These are phyloP conservation scores for Pseudopithomyces maydicus DNA, from an alignment of 2,329 filamentous ascomycete species.

Conservation along the genomic window DNA sequence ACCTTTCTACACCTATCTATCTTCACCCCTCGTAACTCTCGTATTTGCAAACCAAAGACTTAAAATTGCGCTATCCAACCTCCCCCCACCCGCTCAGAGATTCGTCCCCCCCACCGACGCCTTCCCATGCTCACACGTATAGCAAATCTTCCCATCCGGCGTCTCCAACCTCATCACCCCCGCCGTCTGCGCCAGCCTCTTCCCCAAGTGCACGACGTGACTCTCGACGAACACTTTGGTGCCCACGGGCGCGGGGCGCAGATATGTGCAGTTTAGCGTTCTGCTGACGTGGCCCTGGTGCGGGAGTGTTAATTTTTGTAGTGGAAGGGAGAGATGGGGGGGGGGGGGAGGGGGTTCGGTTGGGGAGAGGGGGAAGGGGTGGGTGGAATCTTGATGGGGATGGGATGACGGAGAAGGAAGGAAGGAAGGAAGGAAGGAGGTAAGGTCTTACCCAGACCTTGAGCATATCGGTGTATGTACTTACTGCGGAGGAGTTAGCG, in stretches of 20 bases:
- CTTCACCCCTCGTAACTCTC: too few species aligned
- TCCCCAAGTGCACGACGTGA: constrained; percentile 52
- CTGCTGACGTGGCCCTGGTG: constrained; percentile 15
- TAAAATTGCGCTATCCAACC: too few species aligned
- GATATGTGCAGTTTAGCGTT: constrained; percentile 52
- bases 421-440: neutral
- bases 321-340: neutral
- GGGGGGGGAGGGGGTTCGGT: too few species aligned
- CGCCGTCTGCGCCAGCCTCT: constrained; percentile 45
- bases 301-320: constrained; percentile 6
- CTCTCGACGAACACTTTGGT: constrained; percentile 49
- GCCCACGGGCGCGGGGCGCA: constrained; percentile 50
- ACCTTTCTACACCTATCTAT: too few species aligned
- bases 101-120: constrained; percentile 28
- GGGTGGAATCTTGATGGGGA: too few species aligned
- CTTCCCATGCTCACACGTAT: constrained; percentile 48
- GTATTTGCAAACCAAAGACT: too few species aligned
- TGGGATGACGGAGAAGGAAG: neutral
- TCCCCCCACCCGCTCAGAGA: constrained; percentile 26
- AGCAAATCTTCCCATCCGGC: constrained; percentile 45
- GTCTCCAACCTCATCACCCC: constrained; percentile 45
- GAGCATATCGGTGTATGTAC: neutral
- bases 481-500: neutral
- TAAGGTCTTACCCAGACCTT: neutral
- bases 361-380: too few species aligned